Evolutionary conservation across 2,329 filamentous ascomycete genomes (phyloP).

Genomic region (Juglanconis juglandina): DNA sequence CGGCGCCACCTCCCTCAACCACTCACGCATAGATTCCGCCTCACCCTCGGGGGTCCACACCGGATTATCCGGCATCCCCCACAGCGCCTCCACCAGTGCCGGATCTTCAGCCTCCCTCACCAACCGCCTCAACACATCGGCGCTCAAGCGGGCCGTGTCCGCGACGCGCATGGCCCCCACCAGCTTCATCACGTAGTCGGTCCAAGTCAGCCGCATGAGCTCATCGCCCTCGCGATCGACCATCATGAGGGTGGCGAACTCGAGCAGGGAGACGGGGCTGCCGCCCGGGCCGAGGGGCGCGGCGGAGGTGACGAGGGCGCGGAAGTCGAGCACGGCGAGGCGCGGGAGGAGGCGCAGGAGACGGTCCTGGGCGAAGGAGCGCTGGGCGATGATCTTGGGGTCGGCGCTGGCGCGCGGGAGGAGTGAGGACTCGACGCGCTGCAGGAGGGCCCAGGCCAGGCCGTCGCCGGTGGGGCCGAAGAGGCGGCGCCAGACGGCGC

Average conservation of each 20-base stretch:
- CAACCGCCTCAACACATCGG: slow-evolving; percentile 34
- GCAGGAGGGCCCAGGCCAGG: slow-evolving; percentile 25
- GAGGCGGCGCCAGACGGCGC: slow-evolving; percentile 51
- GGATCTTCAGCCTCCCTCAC: slow-evolving; percentile 42
- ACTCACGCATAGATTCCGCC: slow-evolving; percentile 42
- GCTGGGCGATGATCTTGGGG: slow-evolving; percentile 31
- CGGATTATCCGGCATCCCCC: slow-evolving; percentile 38
- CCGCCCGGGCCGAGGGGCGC: slow-evolving; percentile 27
- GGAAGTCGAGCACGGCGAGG: slow-evolving; percentile 45
- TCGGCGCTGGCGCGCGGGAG: slow-evolving; percentile 25
- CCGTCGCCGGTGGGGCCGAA: slow-evolving; percentile 40
- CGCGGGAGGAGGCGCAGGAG: slow-evolving; percentile 50
- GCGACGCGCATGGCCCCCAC: slow-evolving; percentile 45
- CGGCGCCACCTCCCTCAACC: slow-evolving; percentile 40
- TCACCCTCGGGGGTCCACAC: slow-evolving; percentile 48
- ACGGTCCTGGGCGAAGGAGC: slow-evolving; percentile 50
- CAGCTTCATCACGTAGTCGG: slow-evolving; percentile 53
- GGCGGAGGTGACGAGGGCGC: slow-evolving; percentile 33
- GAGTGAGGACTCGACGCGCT: slow-evolving; percentile 7
- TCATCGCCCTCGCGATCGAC: slow-evolving; percentile 42
- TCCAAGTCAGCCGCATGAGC: slow-evolving; percentile 48
- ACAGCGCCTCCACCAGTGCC: slow-evolving; percentile 36
- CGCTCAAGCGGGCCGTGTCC: slow-evolving; percentile 26
- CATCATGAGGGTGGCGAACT: slow-evolving; percentile 51
- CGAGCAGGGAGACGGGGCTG: slow-evolving; percentile 34